These are phyloP conservation scores for Dendrobium nobile DNA, from an alignment of 106 monocot genomes.

Conservation along the genomic window DNA sequence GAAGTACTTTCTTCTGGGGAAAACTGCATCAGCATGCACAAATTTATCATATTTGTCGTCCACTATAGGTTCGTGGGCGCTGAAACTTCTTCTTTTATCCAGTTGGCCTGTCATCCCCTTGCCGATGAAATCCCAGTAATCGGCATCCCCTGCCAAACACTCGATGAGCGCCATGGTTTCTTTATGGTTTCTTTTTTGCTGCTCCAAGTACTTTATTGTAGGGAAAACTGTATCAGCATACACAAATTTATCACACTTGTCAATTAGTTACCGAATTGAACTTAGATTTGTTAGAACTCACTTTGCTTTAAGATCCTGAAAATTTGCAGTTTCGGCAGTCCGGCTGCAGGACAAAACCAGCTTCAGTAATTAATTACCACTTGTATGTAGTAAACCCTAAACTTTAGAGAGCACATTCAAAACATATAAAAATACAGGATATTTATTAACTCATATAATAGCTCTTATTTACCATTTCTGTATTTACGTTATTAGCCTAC, in stretches of 20 bases:
- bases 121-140: conserved; percentile 7
- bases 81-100: no score
- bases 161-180: conserved; percentile 9
- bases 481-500: no score
- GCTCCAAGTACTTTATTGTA: background rate
- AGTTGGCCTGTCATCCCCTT: background rate
- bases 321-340: background rate
- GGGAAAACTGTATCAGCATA: background rate
- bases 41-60: no score
- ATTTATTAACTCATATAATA: no score
- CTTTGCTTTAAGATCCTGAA: conserved; percentile 11
- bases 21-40: no score
- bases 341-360: background rate
- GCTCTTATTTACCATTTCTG: no score
- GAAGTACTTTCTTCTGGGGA: no score
- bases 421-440: no score
- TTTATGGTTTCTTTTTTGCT: conserved; percentile 6
- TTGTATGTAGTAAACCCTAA: no score
- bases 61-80: background rate
- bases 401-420: no score
- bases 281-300: background rate
- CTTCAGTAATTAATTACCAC: background rate
- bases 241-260: background rate
- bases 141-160: background rate
- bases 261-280: background rate